A percentile compares a stretch with the other conserved stretches of the same genome.
These are phyloP conservation scores for Linnemannia exigua DNA, from an alignment of 192 early-diverging fungal genomes.

Conservation along the genomic window DNA sequence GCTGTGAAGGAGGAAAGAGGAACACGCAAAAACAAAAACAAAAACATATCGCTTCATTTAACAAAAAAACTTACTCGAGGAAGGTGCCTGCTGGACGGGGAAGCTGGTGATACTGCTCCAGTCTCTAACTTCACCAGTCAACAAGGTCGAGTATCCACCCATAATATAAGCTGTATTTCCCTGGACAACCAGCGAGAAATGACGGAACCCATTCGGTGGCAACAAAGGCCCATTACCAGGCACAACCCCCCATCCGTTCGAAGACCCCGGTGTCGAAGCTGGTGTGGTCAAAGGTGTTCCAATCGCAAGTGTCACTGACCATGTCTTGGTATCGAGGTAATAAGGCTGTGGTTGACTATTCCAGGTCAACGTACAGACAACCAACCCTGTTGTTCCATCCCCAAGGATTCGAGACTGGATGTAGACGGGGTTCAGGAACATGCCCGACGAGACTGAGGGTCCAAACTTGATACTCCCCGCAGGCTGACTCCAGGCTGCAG, in stretches of 20 bases:
- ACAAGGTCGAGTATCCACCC: slow-evolving; percentile 44
- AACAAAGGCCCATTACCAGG: slow-evolving; percentile 22
- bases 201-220: slow-evolving; percentile 45
- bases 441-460: slow-evolving; percentile 13
- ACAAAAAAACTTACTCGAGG: slow-evolving; percentile 26
- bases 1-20: not conserved
- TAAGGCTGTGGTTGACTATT: slow-evolving; percentile 54
- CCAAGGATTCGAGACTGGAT: slow-evolving; percentile 44
- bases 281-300: slow-evolving; percentile 43
- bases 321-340: slow-evolving; percentile 42
- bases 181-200: slow-evolving; percentile 37
- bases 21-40: not conserved
- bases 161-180: slow-evolving; percentile 44
- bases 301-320: slow-evolving; percentile 42
- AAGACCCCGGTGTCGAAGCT: not conserved
- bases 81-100: slow-evolving; percentile 51
- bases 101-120: slow-evolving; percentile 45
- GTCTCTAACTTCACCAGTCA: slow-evolving; percentile 37
- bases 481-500: slow-evolving; percentile 14
- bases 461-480: slow-evolving; percentile 20
- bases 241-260: slow-evolving; percentile 43
- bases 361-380: slow-evolving; percentile 53
- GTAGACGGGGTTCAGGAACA: slow-evolving; percentile 49
- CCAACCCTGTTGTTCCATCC: slow-evolving; percentile 41
- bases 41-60: no score